These are phyloP conservation scores for Hortiboletus campestris DNA, from an alignment of 768 basidiomycete species.

Conservation along the genomic window DNA sequence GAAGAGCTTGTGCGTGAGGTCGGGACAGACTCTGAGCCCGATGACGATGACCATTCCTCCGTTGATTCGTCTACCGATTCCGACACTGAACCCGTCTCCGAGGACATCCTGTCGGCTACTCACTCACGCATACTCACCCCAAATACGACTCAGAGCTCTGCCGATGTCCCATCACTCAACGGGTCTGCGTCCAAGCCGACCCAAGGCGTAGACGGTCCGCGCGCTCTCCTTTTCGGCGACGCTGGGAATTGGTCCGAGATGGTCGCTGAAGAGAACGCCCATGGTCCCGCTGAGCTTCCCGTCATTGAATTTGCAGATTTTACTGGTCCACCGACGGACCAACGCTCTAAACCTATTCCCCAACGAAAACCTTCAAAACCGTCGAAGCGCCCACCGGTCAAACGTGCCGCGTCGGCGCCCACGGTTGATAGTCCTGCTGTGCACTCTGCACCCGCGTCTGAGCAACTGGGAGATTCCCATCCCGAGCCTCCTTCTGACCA, in stretches of 20 bases:
- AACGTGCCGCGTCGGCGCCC: constrained; percentile 36
- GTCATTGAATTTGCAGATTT: constrained; percentile 79
- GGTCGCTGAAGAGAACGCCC: constrained; percentile 70
- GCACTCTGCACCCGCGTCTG: constrained; percentile 13
- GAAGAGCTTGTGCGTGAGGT: constrained; percentile 75
- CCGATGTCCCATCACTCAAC: constrained; percentile 33
- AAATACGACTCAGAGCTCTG: constrained; percentile 62
- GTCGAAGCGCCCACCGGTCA: constrained; percentile 35
- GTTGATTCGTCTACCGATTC: constrained; percentile 62
- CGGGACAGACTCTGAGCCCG: constrained; percentile 67
- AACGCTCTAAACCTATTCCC: constrained; percentile 33
- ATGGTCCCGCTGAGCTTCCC: constrained; percentile 66
- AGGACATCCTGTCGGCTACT: constrained; percentile 52
- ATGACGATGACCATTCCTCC: constrained; percentile 60
- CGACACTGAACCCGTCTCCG: constrained; percentile 67
- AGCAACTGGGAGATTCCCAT: constrained; percentile 15
- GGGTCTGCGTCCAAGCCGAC: constrained; percentile 25
- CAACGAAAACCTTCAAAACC: constrained; percentile 44
- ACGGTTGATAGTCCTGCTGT: constrained; percentile 25
- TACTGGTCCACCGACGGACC: constrained; percentile 30
- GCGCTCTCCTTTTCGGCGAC: constrained; percentile 53
- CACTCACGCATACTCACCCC: constrained; percentile 62
- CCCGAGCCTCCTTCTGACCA: constrained; percentile 27
- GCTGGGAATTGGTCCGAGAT: constrained; percentile 76
- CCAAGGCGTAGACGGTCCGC: constrained; percentile 30